Evolutionary conservation across 2,329 filamentous ascomycete species (phyloP), one percentile per base, ranked within the genome.

Genomic region (Tolypocladium inflatum): DNA sequence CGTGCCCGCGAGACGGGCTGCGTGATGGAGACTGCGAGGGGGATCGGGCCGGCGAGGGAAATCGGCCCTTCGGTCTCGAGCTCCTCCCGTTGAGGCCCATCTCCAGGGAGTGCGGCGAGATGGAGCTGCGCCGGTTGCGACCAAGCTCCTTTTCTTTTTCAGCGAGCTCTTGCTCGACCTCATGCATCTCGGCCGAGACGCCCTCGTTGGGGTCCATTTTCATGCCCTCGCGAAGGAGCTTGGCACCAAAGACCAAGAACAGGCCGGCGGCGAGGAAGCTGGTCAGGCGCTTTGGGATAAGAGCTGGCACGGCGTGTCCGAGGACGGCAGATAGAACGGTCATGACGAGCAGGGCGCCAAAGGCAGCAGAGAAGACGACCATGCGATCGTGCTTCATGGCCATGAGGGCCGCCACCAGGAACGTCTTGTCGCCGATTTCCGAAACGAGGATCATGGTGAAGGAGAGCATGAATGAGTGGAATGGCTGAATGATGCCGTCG

Each of bases 401-500:
- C 94, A 99, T 99, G 21, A 99, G 83, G 9, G 92, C 93, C 8
- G 94, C 94, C 26, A 99, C 91, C 50, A 99, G 81, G 78, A 99
- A 99, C 0, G 94, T 99, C 77, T 99, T 99, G 82, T 99, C 94
- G 62, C 94, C 94, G 66, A 99, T 86, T 72, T 99, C 94, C 53
- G 93, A 97, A 66, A 97, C 88, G 62, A 97, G 78, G 67, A 99
- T 99, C 94, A 97, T 99, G 59, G 92, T 93, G 60, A 97, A 85
- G 19, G 94, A 96, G 38, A 97, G 85, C 15, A 96, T 69, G 68
- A 94, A 95, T 4, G 94, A 97, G 72, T 99, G 93, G 67, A 87
- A 79, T 21, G 90, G 90, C 62, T 86, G 88, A 60, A 92, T 91
- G 45, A 92, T 77, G 59, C 86, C 84, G 11, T 80, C 81, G 8